These are phyloP conservation scores for Neurospora sp. DNA, from an alignment of 2,329 filamentous ascomycete genomes.

Conservation along the genomic window DNA sequence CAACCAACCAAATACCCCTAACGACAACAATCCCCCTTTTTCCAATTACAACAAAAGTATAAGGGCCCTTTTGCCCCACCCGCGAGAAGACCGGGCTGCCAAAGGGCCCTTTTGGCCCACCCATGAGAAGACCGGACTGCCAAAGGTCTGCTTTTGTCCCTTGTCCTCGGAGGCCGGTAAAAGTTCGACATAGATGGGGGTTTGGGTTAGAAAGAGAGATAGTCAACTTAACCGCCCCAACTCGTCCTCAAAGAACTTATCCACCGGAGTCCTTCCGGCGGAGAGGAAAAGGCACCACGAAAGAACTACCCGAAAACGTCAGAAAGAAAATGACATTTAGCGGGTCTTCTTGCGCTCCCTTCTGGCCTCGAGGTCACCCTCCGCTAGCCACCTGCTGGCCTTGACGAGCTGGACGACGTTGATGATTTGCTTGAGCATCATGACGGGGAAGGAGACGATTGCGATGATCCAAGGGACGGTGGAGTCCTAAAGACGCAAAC, in stretches of 20 bases:
- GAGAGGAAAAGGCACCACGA: neutral
- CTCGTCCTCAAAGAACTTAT: neutral
- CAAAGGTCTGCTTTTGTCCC: neutral
- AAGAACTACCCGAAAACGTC: neutral
- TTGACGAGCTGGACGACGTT: slow-evolving; percentile 92
- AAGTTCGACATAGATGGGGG: neutral
- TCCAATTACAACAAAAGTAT: neutral
- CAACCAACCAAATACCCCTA: neutral
- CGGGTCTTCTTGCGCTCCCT: slow-evolving; percentile 32
- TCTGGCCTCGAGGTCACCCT: slow-evolving; percentile 69
- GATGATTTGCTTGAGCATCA: slow-evolving; percentile 86
- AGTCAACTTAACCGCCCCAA: neutral
- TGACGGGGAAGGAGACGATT: slow-evolving; percentile 71
- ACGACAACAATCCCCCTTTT: neutral
- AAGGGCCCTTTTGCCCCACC: neutral
- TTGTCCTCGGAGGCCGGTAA: neutral
- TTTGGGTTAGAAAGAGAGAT: neutral
- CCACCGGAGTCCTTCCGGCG: no score
- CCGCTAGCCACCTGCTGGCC: slow-evolving; percentile 82
- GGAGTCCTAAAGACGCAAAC: slow-evolving; percentile 15
- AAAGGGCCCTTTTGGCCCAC: neutral
- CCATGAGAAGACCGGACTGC: neutral
- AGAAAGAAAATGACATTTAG: neutral
- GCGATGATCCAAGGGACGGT: slow-evolving; percentile 68
- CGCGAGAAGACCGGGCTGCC: neutral